phyloP scores from a whole-genome alignment of 2,329 filamentous ascomycete genomes.

The Madurella fahalii region DNA sequence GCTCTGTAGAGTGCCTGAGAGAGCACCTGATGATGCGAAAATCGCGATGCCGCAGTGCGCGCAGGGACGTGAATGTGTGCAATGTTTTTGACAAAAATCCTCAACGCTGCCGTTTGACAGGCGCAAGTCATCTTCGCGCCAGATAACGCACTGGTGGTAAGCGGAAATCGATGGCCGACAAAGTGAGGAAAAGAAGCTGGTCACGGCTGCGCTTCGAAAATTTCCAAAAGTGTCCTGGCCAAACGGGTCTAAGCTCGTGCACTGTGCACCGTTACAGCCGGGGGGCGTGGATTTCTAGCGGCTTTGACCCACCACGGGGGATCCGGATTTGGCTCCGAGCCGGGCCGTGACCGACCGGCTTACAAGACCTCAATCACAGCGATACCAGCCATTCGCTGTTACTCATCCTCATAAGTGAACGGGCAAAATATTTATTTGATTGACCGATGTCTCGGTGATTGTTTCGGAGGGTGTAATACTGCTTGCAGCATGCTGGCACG shows the following conservation, averaged over 20 bases:
- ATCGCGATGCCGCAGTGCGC: constrained; percentile 5
- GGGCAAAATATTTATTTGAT: too few species aligned
- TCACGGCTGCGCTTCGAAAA: neutral
- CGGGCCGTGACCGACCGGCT: too few species aligned
- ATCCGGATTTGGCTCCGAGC: too few species aligned
- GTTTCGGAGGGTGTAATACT: too few species aligned
- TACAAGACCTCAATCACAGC: too few species aligned
- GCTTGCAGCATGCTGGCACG: too few species aligned
- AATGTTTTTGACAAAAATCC: constrained; percentile 47
- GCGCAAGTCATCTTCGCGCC: constrained; percentile 42
- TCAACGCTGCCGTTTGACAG: constrained; percentile 43
- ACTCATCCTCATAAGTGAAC: too few species aligned
- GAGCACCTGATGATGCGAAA: neutral
- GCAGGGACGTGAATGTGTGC: constrained; percentile 36
- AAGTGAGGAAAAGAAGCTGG: neutral
- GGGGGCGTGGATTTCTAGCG: too few species aligned
- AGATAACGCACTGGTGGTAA: neutral
- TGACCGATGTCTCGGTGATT: too few species aligned
- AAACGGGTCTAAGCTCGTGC: neutral
- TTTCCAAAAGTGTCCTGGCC: neutral
- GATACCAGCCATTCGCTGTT: too few species aligned
- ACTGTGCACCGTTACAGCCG: neutral
- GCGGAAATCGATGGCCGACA: neutral
- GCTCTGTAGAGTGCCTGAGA: constrained; percentile 9
- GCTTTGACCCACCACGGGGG: too few species aligned